Conservation (phyloP, 352 stramenopile species). For the Saprolegnia parasitica region DNA sequence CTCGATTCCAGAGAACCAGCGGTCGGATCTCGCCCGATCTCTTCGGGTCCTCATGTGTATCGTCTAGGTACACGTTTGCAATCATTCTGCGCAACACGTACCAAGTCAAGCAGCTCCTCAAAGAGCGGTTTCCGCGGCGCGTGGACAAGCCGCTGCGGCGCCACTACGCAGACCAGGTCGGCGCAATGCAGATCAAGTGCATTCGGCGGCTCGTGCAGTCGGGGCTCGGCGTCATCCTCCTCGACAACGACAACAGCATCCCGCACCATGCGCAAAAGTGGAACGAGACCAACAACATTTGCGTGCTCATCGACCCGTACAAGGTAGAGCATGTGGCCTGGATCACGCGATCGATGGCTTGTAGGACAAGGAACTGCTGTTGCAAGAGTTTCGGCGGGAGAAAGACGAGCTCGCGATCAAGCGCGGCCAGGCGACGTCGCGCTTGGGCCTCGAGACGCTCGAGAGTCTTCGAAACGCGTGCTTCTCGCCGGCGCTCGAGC, state of each 20-base stretch:
- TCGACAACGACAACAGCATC: constrained; percentile 55
- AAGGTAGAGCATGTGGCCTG: constrained; percentile 33
- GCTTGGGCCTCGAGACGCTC: constrained; percentile 70
- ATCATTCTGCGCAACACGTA: constrained; percentile 76
- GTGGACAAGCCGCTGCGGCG: constrained; percentile 36
- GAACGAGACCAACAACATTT: constrained; percentile 59
- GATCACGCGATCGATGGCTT: background rate
- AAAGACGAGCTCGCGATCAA: constrained; percentile 81
- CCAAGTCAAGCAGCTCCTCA: constrained; percentile 69
- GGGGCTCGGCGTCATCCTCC: constrained; percentile 56
- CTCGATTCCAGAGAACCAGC: constrained; percentile 10
- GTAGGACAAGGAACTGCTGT: constrained; percentile 57
- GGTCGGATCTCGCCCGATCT: background rate
- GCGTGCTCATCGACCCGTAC: constrained; percentile 75
- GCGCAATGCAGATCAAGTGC: constrained; percentile 73
- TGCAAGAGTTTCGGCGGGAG: constrained; percentile 86
- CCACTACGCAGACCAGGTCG: constrained; percentile 60
- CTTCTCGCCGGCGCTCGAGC: constrained; percentile 77
- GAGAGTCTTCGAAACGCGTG: constrained; percentile 74
- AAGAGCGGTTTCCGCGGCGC: constrained; percentile 65
- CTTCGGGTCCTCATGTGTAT: background rate
- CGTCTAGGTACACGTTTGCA: constrained; percentile 79
- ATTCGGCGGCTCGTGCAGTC: constrained; percentile 76
- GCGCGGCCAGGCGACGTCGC: constrained; percentile 55
- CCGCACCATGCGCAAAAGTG: constrained; percentile 43